phyloP scores from a whole-genome alignment of 495 filamentous ascomycete genomes.

The Gamarada debralockiae region DNA sequence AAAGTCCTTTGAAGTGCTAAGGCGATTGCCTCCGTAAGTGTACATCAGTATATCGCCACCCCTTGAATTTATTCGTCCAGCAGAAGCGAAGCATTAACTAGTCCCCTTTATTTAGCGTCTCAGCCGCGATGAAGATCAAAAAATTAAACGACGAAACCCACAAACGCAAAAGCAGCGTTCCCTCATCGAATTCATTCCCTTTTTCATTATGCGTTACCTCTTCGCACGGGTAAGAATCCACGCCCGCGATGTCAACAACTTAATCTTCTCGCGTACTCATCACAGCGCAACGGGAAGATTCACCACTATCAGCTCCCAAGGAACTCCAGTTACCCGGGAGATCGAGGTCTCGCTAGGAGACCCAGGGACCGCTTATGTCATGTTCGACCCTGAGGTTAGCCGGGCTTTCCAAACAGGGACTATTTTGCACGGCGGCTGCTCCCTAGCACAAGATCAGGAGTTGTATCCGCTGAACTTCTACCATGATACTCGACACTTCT shows the following conservation, averaged over 20 bases:
- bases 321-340: conserved; percentile 25
- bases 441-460: conserved; percentile 22
- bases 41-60: too few species aligned
- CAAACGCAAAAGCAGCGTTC: too few species aligned
- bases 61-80: too few species aligned
- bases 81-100: too few species aligned
- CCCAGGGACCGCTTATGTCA: conserved; percentile 29
- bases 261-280: background rate
- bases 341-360: conserved; percentile 30
- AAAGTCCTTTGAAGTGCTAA: too few species aligned
- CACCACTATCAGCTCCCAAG: conserved; percentile 25
- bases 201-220: background rate
- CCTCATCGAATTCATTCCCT: conserved; percentile 1
- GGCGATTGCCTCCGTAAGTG: too few species aligned
- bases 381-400: conserved; percentile 29
- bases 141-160: too few species aligned
- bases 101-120: too few species aligned
- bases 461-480: conserved; percentile 34
- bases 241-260: background rate
- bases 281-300: conserved; percentile 16
- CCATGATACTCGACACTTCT: conserved; percentile 32
- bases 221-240: background rate
- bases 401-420: conserved; percentile 29
- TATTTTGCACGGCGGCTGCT: conserved; percentile 16
- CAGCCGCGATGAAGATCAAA: too few species aligned